Percentiles rank a stretch among this genome's conserved stretches.
Evolutionary conservation across 2,329 filamentous ascomycete genomes (phyloP).

Genomic region (Colletotrichum eleusines): DNA sequence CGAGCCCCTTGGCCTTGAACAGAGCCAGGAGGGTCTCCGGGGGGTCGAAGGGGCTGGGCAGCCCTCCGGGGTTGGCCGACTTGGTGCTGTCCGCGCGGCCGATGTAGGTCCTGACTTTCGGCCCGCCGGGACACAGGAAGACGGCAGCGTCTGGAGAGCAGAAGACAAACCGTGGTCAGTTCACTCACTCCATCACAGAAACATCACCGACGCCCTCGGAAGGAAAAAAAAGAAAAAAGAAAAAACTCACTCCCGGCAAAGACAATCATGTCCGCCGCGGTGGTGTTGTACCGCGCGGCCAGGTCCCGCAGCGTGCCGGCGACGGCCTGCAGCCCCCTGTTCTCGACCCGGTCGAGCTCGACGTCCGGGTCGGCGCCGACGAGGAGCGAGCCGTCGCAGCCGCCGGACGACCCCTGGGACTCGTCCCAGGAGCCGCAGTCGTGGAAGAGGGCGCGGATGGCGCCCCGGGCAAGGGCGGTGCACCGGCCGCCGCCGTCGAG

Average conservation of each 20-base stretch:
- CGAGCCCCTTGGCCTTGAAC: constrained; percentile 66
- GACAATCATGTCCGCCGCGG: constrained; percentile 67
- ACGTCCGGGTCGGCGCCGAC: constrained; percentile 46
- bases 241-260: constrained; percentile 50
- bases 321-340: constrained; percentile 60
- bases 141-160: constrained; percentile 57
- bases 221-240: too few species aligned
- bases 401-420: constrained; percentile 51
- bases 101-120: constrained; percentile 63
- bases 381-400: constrained; percentile 61
- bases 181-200: background rate
- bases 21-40: constrained; percentile 60
- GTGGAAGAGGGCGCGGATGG: constrained; percentile 61
- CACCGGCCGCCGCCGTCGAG: constrained; percentile 49
- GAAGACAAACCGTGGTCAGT: too few species aligned
- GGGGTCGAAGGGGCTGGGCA: constrained; percentile 57
- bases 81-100: constrained; percentile 60
- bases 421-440: constrained; percentile 59
- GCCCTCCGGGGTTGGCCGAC: constrained; percentile 54
- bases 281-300: constrained; percentile 54
- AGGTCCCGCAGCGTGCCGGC: constrained; percentile 53
- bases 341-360: constrained; percentile 55
- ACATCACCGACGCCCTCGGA: background rate
- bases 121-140: constrained; percentile 59
- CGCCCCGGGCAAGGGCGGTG: constrained; percentile 56